Conservation (phyloP, 345 rosid genomes). For the Balakata baccata region DNA sequence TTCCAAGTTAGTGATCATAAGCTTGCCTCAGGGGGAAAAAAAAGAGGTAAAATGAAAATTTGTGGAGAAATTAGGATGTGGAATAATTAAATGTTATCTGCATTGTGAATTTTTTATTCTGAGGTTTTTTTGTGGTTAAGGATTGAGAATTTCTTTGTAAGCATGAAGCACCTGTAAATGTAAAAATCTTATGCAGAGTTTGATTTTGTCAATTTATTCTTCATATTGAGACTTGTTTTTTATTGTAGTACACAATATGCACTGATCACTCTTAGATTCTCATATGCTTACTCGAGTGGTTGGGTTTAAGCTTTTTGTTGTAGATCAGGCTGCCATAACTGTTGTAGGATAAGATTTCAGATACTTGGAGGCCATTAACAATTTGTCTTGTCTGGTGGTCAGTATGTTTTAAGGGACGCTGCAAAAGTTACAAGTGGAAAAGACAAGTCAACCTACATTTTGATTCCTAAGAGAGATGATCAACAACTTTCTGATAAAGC, state of each 20-base stretch:
- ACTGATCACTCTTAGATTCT: too few species aligned
- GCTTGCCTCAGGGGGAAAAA: neutral
- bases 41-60: neutral
- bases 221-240: neutral
- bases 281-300: too few species aligned
- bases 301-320: too few species aligned
- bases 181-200: too few species aligned
- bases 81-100: neutral
- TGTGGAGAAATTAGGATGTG: neutral
- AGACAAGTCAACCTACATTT: conserved; percentile 42
- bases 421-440: conserved; percentile 41
- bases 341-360: neutral
- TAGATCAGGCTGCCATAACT: too few species aligned
- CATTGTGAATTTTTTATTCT: neutral
- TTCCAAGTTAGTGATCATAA: neutral
- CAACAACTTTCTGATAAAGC: conserved; percentile 43
- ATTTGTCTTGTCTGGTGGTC: conserved; percentile 26
- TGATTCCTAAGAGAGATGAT: conserved; percentile 47
- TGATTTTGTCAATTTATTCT: neutral
- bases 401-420: conserved; percentile 56
- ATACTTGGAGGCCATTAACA: conserved; percentile 6
- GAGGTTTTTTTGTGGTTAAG: neutral
- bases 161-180: neutral
- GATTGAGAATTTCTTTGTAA: neutral
- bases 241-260: too few species aligned